phyloP scores from a whole-genome alignment of 306 rosid species.

The Cercis canadensis region DNA sequence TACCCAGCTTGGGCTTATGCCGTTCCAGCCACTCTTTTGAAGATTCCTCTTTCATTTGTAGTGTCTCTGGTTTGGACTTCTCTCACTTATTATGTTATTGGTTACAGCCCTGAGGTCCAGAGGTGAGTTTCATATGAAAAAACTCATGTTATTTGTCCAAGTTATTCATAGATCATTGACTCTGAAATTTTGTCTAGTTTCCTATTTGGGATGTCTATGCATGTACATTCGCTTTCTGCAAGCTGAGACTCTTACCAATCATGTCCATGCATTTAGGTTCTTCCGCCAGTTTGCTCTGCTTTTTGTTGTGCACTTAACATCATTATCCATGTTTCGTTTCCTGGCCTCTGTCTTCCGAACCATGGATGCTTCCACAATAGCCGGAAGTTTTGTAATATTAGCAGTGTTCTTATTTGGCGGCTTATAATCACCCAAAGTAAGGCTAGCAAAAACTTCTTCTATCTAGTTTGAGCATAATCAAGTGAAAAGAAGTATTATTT shows the following conservation, averaged over 20 bases:
- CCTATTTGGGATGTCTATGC: too few species aligned
- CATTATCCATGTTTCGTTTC: slow-evolving; percentile 49
- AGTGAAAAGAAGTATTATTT: background rate
- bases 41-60: slow-evolving; percentile 51
- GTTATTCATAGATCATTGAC: too few species aligned
- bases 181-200: too few species aligned
- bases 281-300: slow-evolving; percentile 47
- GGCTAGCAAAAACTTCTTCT: slow-evolving; percentile 4
- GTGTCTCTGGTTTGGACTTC: slow-evolving; percentile 53
- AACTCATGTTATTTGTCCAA: too few species aligned
- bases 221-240: too few species aligned
- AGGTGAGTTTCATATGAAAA: slow-evolving; percentile 31
- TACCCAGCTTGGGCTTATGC: slow-evolving; percentile 68
- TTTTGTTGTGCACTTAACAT: slow-evolving; percentile 32
- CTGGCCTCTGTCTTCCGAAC: slow-evolving; percentile 43
- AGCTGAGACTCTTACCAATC: too few species aligned
- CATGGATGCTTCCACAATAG: slow-evolving; percentile 33
- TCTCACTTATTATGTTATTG: slow-evolving; percentile 61
- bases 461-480: background rate
- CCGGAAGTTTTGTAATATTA: slow-evolving; percentile 35
- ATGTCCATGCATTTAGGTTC: slow-evolving; percentile 37
- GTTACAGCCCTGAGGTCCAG: slow-evolving; percentile 48
- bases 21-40: slow-evolving; percentile 50
- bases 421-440: slow-evolving; percentile 41
- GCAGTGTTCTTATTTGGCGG: slow-evolving; percentile 39